phyloP scores from a whole-genome alignment of 1,284 basidiomycete species.

The Tetrapyrgos nigripes region DNA sequence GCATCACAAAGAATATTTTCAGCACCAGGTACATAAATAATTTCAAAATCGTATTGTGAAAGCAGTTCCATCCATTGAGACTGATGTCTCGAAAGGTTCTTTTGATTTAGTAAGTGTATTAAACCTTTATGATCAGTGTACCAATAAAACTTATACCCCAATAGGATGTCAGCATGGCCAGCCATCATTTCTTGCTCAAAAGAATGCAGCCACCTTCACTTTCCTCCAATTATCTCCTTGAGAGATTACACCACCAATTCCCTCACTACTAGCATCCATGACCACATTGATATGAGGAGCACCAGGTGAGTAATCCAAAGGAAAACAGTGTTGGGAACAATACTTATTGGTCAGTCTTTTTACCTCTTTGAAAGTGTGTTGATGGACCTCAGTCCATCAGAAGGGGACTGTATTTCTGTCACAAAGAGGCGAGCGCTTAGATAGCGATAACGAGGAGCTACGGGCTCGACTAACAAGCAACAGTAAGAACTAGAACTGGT shows the following conservation, averaged over 20 bases:
- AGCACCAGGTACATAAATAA: constrained; percentile 23
- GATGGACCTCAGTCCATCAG: constrained; percentile 12
- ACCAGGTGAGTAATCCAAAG: constrained; percentile 28
- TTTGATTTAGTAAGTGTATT: constrained; percentile 29
- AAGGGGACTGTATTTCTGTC: constrained; percentile 17
- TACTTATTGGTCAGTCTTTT: constrained; percentile 29
- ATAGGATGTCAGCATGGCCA: constrained; percentile 25
- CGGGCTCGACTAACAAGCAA: too few species aligned
- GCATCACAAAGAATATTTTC: constrained; percentile 25
- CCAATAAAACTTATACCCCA: constrained; percentile 29
- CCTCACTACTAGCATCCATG: constrained; percentile 28
- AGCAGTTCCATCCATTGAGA: constrained; percentile 36
- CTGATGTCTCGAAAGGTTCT: constrained; percentile 31
- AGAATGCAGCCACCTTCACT: constrained; percentile 38
- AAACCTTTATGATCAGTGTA: constrained; percentile 37
- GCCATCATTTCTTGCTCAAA: constrained; percentile 40
- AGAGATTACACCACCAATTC: constrained; percentile 34
- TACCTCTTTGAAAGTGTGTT: constrained; percentile 31
- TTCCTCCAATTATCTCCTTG: constrained; percentile 35
- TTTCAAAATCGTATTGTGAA: constrained; percentile 22
- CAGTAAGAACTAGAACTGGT: too few species aligned
- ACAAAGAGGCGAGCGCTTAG: too few species aligned
- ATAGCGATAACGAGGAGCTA: too few species aligned
- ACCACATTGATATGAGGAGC: constrained; percentile 30
- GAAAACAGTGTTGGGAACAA: constrained; percentile 11